phyloP scores from a whole-genome alignment of 768 basidiomycete species.

The Rossbeevera mucosa region DNA sequence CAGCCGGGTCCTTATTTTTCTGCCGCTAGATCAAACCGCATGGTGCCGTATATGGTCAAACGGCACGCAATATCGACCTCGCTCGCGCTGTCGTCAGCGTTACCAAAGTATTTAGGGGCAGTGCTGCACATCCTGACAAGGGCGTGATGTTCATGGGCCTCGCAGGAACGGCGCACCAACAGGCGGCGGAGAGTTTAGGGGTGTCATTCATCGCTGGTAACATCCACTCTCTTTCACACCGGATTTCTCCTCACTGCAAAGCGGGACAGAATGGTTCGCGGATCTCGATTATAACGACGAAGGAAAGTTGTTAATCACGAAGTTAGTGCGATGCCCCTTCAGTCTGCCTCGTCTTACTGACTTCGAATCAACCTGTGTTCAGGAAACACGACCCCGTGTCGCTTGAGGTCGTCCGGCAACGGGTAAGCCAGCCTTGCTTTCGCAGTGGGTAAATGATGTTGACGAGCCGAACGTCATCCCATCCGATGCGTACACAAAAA shows the following conservation, averaged over 20 bases:
- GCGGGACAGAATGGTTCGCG: slow-evolving; percentile 54
- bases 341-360: not conserved
- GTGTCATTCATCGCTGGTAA: slow-evolving; percentile 60
- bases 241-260: not conserved
- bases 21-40: slow-evolving; percentile 51
- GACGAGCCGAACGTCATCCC: not conserved
- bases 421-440: slow-evolving; percentile 32
- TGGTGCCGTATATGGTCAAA: slow-evolving; percentile 59
- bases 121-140: slow-evolving; percentile 13
- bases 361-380: too few relatives aligned
- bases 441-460: not conserved
- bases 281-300: slow-evolving; percentile 57
- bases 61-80: slow-evolving; percentile 49
- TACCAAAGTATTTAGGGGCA: slow-evolving; percentile 43
- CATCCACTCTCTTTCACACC: not conserved
- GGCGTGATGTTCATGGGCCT: slow-evolving; percentile 57
- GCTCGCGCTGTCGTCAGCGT: slow-evolving; percentile 53
- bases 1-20: not conserved
- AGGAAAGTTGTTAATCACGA: slow-evolving; percentile 58
- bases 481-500: slow-evolving; percentile 17
- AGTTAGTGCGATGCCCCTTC: slow-evolving; percentile 28
- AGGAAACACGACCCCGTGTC: slow-evolving; percentile 51
- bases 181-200: slow-evolving; percentile 48
- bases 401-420: slow-evolving; percentile 36
- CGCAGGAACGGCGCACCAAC: slow-evolving; percentile 59